Evolutionary conservation across 257 asterid genomes (phyloP), one percentile per base, ranked within the genome.

Genomic region (Craterostigma plantagineum): DNA sequence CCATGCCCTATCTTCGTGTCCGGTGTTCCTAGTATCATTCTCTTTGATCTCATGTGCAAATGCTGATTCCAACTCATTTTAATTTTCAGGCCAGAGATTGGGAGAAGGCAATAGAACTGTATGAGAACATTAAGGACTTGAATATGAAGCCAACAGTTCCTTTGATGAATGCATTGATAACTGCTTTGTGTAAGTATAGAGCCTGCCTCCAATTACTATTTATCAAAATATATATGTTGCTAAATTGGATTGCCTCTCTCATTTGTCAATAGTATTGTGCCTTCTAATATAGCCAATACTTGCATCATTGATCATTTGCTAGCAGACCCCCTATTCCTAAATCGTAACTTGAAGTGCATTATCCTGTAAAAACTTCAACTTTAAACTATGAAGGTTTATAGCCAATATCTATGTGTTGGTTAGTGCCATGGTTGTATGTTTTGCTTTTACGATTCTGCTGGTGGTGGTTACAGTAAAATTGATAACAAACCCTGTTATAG

Each of bases 111-210:
- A 43, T 82, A 73, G 69, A 64, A 53, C 72, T 82, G 51, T 82
- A 82, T 50, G 91, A 68, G 62, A 66, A 67, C 56, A 52, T 72
- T 58, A 70, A 74, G 70, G 54, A 54, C 53, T 62, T 73, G 72
- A 76, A 76, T 60, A 53, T 87, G 65, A 74, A 66, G 71, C 86
- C 91, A 18, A 67, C 83, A 50, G 92, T 87, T 49, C 54, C 98
- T 14, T 67, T 79, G 85, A 76, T 87, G 95, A 87, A 87, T 64
- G 98, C 98, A 43, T 65, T 87, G 69, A 51, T 82, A 63, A 87
- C 93, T 70, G 79, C 80, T 48, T 74, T 87, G 68, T 87, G 98
- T 87, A 82, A 63, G 98, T 65, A 52, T 14, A 33, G 43, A 53
- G 11, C 34, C 46, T 49, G 42, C 38, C 42, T 45, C n/a, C 53